Percentiles rank a stretch among this genome's conserved stretches.
phyloP scores from a whole-genome alignment of 108 stramenopile genomes.

The Craspedostauros australis region DNA sequence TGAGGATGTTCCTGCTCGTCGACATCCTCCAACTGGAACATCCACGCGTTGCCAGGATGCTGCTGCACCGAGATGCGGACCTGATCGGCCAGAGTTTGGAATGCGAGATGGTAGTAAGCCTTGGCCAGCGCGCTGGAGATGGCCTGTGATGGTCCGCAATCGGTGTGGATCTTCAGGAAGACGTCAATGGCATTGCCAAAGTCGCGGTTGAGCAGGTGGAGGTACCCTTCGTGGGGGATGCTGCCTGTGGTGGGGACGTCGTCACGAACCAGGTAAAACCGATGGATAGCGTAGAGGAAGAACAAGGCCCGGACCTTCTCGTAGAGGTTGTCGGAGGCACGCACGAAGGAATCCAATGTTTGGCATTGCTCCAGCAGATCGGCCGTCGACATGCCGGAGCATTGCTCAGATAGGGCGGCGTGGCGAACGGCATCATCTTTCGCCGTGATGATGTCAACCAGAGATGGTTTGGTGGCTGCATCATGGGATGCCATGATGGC shows the following conservation, averaged over 20 bases:
- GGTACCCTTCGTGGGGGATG: conserved; percentile 38
- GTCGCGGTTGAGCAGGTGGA: conserved; percentile 29
- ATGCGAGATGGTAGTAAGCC: conserved; percentile 43
- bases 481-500: background rate
- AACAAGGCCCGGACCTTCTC: conserved; percentile 29
- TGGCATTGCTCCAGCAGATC: conserved; percentile 4
- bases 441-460: conserved; percentile 17
- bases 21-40: conserved; percentile 23
- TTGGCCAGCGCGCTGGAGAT: conserved; percentile 46
- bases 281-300: conserved; percentile 48
- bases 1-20: too few species aligned
- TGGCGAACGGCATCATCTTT: conserved; percentile 9
- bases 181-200: conserved; percentile 40
- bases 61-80: conserved; percentile 32
- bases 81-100: conserved; percentile 52
- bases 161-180: conserved; percentile 20
- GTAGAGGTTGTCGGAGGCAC: conserved; percentile 24
- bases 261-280: conserved; percentile 30
- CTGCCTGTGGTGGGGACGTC: background rate
- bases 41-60: conserved; percentile 52
- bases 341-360: conserved; percentile 13
- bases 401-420: conserved; percentile 10
- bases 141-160: conserved; percentile 28
- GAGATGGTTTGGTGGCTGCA: background rate
- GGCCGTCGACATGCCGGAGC: background rate